Evolutionary conservation across 768 basidiomycete species (phyloP).

Genomic region (Amanita molliuscula): DNA sequence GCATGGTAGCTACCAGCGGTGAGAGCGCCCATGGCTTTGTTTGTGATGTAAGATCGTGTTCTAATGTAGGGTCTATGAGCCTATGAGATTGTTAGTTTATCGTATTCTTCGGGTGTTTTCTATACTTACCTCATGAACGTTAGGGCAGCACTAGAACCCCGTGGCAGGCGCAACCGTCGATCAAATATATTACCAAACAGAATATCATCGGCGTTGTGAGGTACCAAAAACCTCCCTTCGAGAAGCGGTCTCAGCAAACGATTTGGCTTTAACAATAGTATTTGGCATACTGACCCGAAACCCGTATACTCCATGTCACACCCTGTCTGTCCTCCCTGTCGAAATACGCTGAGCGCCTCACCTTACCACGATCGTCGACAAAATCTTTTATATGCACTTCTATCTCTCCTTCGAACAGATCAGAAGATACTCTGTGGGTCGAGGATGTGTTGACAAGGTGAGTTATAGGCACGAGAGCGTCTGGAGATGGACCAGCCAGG

Average conservation of each 20-base stretch:
- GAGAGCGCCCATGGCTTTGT: slow-evolving; percentile 88
- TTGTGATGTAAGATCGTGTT: slow-evolving; percentile 71
- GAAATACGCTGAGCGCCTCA: slow-evolving; percentile 63
- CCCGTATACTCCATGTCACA: slow-evolving; percentile 88
- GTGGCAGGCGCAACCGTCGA: slow-evolving; percentile 65
- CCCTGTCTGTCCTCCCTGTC: slow-evolving; percentile 55
- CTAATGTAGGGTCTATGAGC: slow-evolving; percentile 80
- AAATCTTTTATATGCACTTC: slow-evolving; percentile 74
- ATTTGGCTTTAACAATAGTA: neutral
- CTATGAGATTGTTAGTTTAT: slow-evolving; percentile 23
- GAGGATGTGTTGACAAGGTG: slow-evolving; percentile 53
- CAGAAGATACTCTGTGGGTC: slow-evolving; percentile 43
- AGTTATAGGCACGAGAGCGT: slow-evolving; percentile 46
- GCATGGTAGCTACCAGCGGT: slow-evolving; percentile 75
- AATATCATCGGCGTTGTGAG: slow-evolving; percentile 66
- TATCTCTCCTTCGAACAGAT: slow-evolving; percentile 67
- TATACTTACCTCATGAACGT: slow-evolving; percentile 63
- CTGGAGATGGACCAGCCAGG: slow-evolving; percentile 56
- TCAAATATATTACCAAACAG: slow-evolving; percentile 87
- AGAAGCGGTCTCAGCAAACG: neutral
- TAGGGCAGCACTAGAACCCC: slow-evolving; percentile 71
- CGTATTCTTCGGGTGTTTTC: slow-evolving; percentile 12
- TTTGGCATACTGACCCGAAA: slow-evolving; percentile 49
- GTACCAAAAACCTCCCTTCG: slow-evolving; percentile 62
- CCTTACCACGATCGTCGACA: slow-evolving; percentile 37